These are phyloP conservation scores for Paramecium sexaurelia DNA, from an alignment of 73 alveolate genomes.

Conservation along the genomic window DNA sequence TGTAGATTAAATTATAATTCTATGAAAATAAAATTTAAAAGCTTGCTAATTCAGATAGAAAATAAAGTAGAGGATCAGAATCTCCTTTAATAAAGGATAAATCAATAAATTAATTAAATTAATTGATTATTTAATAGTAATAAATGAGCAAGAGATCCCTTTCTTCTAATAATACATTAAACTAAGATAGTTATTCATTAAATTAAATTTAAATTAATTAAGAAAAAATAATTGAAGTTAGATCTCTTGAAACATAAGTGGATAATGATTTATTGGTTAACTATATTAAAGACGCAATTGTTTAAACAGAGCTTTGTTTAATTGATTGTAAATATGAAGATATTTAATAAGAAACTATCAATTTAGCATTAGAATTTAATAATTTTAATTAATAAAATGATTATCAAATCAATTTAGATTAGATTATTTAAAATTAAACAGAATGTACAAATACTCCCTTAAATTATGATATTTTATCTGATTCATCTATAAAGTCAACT, in stretches of 20 bases:
- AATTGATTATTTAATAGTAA: neutral
- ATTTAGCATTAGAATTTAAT: neutral
- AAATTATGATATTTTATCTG: neutral
- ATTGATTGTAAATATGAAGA: neutral
- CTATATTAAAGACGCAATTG: neutral
- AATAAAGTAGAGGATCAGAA: neutral
- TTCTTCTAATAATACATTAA: neutral
- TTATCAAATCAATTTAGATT: neutral
- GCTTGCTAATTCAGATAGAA: neutral
- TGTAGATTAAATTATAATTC: neutral
- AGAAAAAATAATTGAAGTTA: conserved; percentile 12
- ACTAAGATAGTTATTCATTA: neutral
- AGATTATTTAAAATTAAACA: neutral
- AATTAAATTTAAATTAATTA: conserved; percentile 1
- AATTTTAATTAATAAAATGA: neutral
- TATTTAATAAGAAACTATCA: neutral
- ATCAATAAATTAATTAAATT: neutral
- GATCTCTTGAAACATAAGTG: neutral
- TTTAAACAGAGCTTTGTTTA: neutral
- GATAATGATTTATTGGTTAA: neutral
- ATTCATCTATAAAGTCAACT: neutral
- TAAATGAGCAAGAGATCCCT: neutral
- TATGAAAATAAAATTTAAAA: neutral
- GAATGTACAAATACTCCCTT: neutral
- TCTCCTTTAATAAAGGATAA: conserved; percentile 1